Evolutionary conservation across 2,329 filamentous ascomycete genomes (phyloP), one percentile per base, ranked within the genome.

Genomic region (Claviceps spartinae): DNA sequence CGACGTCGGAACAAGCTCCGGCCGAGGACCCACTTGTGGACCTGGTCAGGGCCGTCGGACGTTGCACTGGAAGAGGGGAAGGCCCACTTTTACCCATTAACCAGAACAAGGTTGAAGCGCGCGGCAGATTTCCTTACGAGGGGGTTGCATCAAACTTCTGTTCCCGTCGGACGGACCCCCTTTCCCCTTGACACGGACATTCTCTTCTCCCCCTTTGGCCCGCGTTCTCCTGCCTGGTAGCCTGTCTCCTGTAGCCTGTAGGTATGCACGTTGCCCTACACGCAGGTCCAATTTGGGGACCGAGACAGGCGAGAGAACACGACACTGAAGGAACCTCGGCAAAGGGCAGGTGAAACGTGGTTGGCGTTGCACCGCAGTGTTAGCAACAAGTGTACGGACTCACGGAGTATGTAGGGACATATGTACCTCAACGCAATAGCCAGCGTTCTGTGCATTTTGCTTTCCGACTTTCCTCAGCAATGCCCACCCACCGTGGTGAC

Each of bases 261-360:
- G 22, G 18, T 6, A 47, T 36, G 7, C 9, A 37, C 3, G 45
- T 18, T 47, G 18, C 45, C 26, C 45, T 47, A 36, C 43, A 20
- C 13, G 24, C 43, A 45, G 24, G n/a, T 40, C 14, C 38, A 40
- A 40, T 40, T 40, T 40, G 38, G 38, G 38, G 38, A 40, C 38
- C n/a, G 38, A 40, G 38, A 40, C 38, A 40, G 30, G 30, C 30
- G 30, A 40, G 14, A 40, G 38, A 40, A 40, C 38, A 40, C 14
- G 38, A 40, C 38, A 24, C 16, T 20, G 7, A n/a, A 9, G 8
- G 14, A 11, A 41, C 38, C 41, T 24, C 41, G 41, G 41, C 20
- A 20, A 22, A 43, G 18, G 43, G 24, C 43, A 18, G 51, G 36
- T 47, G 54, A 52, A 55, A 55, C 55, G 55, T 56, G 55, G 55